phyloP scores from a whole-genome alignment of 371 early-diverging fungal species.

The Sporodiniella umbellata region DNA sequence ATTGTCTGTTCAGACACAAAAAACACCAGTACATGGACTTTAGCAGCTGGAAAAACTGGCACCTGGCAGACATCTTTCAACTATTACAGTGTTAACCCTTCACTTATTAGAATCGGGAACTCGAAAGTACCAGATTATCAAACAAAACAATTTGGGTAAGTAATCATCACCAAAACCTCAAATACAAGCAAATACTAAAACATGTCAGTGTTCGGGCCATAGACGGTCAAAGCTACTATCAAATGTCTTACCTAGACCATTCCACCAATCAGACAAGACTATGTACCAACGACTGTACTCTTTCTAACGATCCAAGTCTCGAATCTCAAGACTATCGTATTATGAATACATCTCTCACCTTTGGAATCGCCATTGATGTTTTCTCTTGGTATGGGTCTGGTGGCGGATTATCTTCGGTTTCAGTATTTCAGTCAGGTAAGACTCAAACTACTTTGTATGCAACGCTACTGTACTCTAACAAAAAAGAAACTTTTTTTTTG shows the following conservation, averaged over 20 bases:
- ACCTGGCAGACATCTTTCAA: constrained; percentile 60
- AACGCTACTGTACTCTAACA: constrained; percentile 3
- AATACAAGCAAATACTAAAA: neutral
- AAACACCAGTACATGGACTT: constrained; percentile 54
- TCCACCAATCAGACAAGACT: constrained; percentile 27
- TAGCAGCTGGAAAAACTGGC: constrained; percentile 63
- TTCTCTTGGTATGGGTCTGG: constrained; percentile 72
- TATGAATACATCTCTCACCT: constrained; percentile 32
- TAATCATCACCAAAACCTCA: neutral
- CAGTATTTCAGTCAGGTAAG: constrained; percentile 65
- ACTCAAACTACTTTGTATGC: neutral
- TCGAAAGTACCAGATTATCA: constrained; percentile 56
- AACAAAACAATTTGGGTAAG: constrained; percentile 61
- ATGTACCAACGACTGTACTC: constrained; percentile 62
- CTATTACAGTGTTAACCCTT: constrained; percentile 56
- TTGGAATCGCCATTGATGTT: constrained; percentile 62
- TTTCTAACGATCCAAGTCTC: constrained; percentile 39
- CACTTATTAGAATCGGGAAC: constrained; percentile 67
- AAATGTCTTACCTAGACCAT: constrained; percentile 66
- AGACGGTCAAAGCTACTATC: constrained; percentile 7
- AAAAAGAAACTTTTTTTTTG: constrained; percentile 13
- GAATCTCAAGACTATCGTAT: constrained; percentile 63
- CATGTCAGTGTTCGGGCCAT: constrained; percentile 23
- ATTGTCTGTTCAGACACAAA: constrained; percentile 44
- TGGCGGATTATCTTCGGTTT: constrained; percentile 67